Conservation (phyloP, 371 early-diverging fungal species). For the Mortierella sp. region DNA sequence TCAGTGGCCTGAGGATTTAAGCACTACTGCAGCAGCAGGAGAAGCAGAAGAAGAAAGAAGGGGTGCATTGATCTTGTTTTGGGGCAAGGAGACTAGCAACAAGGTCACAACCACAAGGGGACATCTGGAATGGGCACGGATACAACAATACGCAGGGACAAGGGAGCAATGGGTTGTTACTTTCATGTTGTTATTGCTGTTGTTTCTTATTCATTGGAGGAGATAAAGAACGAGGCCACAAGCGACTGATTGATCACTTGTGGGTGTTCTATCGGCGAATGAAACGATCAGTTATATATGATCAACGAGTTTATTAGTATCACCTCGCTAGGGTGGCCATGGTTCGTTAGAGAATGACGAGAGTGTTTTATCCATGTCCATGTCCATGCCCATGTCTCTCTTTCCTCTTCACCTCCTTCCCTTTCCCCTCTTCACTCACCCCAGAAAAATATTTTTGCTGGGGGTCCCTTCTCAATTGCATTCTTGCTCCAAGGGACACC, state of each 20-base stretch:
- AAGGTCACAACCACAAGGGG: not conserved
- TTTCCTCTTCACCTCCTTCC: too few species aligned
- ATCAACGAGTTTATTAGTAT: too few species aligned
- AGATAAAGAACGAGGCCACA: not conserved
- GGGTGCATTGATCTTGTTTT: not conserved
- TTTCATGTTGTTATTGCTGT: too few species aligned
- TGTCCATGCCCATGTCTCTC: not conserved
- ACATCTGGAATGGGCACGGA: conserved; percentile 6
- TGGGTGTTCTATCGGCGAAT: too few species aligned
- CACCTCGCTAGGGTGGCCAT: too few species aligned
- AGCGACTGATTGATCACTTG: not conserved
- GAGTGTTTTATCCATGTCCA: not conserved
- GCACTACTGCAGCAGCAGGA: not conserved
- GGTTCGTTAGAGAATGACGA: too few species aligned
- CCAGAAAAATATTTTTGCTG: conserved; percentile 25
- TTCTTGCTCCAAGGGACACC: not conserved
- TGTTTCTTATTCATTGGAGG: not conserved
- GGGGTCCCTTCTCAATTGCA: conserved; percentile 10
- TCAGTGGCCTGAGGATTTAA: not conserved
- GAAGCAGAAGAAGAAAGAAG: not conserved
- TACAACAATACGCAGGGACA: not conserved
- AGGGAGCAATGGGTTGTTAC: not conserved
- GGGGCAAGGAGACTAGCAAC: not conserved
- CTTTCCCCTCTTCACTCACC: conserved; percentile 1
- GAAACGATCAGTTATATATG: too few species aligned